Conservation (phyloP, 208 protist genomes). For the Trypanosomatidae sp. region DNA sequence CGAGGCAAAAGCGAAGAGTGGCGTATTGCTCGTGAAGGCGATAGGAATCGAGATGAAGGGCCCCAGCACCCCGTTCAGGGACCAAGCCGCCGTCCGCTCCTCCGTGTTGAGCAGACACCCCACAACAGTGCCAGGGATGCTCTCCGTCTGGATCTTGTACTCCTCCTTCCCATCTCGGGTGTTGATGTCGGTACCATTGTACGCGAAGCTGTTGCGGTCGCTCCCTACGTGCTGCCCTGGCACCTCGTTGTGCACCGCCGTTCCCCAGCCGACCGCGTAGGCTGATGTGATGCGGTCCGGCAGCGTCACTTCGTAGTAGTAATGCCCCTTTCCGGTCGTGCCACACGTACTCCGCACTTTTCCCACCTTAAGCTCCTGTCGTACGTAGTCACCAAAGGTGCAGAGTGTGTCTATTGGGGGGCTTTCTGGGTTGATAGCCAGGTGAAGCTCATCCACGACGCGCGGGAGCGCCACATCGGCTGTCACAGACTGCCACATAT, state of each 20-base stretch:
- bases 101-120: slow-evolving; percentile 87
- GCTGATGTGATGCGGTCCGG: slow-evolving; percentile 65
- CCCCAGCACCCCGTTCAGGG: slow-evolving; percentile 75
- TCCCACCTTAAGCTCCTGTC: slow-evolving; percentile 77
- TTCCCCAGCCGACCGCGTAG: slow-evolving; percentile 90
- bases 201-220: slow-evolving; percentile 85
- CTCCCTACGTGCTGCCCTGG: slow-evolving; percentile 88
- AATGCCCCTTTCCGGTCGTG: slow-evolving; percentile 41
- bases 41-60: slow-evolving; percentile 79
- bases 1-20: slow-evolving; percentile 81
- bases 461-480: slow-evolving; percentile 52
- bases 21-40: slow-evolving; percentile 30
- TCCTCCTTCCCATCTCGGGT: slow-evolving; percentile 71
- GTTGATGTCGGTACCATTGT: slow-evolving; percentile 75
- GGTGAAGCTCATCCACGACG: slow-evolving; percentile 57
- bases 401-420: slow-evolving; percentile 51
- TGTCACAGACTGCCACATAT: slow-evolving; percentile 62
- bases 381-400: slow-evolving; percentile 78
- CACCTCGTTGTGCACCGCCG: slow-evolving; percentile 70
- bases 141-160: slow-evolving; percentile 71
- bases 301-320: slow-evolving; percentile 88
- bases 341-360: slow-evolving; percentile 77
- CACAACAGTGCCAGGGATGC: slow-evolving; percentile 54
- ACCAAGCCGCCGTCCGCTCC: slow-evolving; percentile 77
- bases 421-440: slow-evolving; percentile 15